Base-by-base conservation (phyloP, 805 yeast species). In the Pichia cephalocereana region DNA sequence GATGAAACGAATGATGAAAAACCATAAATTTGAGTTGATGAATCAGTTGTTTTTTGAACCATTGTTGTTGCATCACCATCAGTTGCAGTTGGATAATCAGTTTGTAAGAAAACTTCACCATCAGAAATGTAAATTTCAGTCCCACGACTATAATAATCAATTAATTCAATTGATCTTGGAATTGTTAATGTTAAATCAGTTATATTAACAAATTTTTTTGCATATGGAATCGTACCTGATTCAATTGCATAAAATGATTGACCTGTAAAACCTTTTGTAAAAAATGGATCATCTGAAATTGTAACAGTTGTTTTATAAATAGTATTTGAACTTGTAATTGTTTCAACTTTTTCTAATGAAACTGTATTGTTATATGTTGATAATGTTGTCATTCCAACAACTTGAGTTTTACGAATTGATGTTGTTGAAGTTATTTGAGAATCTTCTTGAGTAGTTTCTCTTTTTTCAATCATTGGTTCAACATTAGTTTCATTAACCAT, bases 161-260 rank as follows among this genome's bases (percentile, higher is more conserved):
- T 46, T 11, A 51, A 46, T 17, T 51, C 46, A 9, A 55, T 31
- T 8, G 54, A n/a, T 9, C 42, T 36, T 6, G 59, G 54, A 11
- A 61, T 51, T 0, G 68, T 61, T 49, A 67, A 46, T 0, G 68
- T 65, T 34, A 66, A 43, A 2, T 27, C 58, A 57, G 40, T 47
- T 38, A 11, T 61, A 44, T 49, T 59, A 38, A 46, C 58, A 46
- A 60, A 61, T 8, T 53, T 42, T 14, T 36, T 26, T 1, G 69
- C 70, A 38, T 53, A 58, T 30, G 71, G 71, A 19, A 67, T 67
- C 15, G 41, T 44, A n/a, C 63, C 63, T 2, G 66, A 58, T 7
- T 41, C 34, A 10, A 67, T 65, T 6, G 56, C 47, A 41, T 54
- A 56, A 17, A 52, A 36, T 14, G 42, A 23, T 12, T 23, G 28